Evolutionary conservation across 2,329 filamentous ascomycete species (phyloP).

Genomic region (Diplodia mutila): DNA sequence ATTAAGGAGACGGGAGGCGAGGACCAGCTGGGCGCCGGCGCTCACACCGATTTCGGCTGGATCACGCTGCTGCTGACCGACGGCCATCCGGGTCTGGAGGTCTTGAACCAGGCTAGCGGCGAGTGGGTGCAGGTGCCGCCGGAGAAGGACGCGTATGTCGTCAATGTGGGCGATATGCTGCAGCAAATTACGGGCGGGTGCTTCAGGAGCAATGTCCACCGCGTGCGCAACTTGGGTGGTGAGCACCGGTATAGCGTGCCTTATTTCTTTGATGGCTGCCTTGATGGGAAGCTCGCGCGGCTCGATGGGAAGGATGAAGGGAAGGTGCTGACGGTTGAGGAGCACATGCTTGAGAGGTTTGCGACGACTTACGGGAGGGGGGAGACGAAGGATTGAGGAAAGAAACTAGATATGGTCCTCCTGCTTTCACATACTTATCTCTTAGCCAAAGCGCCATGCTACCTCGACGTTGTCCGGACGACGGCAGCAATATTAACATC

Average conservation of each 20-base stretch:
- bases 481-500: too few species aligned
- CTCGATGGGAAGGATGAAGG: constrained; percentile 28
- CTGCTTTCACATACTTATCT: too few species aligned
- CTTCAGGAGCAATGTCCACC: constrained; percentile 59
- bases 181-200: constrained; percentile 55
- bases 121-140: constrained; percentile 48
- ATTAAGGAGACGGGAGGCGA: neutral
- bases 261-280: constrained; percentile 61
- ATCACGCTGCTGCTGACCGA: constrained; percentile 62
- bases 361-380: constrained; percentile 21
- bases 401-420: too few species aligned
- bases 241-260: constrained; percentile 60
- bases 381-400: neutral
- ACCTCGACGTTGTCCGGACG: too few species aligned
- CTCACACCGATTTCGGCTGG: constrained; percentile 61
- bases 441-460: too few species aligned
- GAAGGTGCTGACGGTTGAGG: constrained; percentile 32
- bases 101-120: constrained; percentile 49
- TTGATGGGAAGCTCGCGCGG: constrained; percentile 40
- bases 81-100: constrained; percentile 55
- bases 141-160: constrained; percentile 40
- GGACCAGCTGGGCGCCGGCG: constrained; percentile 43
- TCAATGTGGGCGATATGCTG: constrained; percentile 47
- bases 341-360: constrained; percentile 34
- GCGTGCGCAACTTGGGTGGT: constrained; percentile 58